phyloP scores from a whole-genome alignment of 2,329 filamentous ascomycete genomes.

The Dothideomycetes sp. region DNA sequence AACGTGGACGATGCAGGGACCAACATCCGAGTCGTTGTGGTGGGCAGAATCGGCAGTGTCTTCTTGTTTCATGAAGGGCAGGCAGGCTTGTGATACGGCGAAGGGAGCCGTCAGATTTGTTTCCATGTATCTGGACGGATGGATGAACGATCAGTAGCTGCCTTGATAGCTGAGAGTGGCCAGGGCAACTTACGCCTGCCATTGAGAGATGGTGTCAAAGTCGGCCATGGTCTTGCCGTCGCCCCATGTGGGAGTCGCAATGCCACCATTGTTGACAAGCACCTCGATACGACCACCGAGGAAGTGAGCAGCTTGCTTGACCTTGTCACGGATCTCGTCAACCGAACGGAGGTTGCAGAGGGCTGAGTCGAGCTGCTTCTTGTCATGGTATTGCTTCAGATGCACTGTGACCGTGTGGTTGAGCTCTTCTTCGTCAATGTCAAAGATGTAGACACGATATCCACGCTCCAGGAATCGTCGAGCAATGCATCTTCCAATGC shows the following conservation, averaged over 20 bases:
- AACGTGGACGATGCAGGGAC: conserved; percentile 36
- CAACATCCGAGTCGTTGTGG: conserved; percentile 17
- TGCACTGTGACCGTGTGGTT: conserved; percentile 25
- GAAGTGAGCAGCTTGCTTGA: conserved; percentile 25
- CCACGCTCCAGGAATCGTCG: conserved; percentile 28
- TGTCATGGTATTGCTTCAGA: conserved; percentile 20
- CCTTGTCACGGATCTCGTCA: conserved; percentile 24
- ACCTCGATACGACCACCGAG: conserved; percentile 29
- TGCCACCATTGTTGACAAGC: conserved; percentile 34
- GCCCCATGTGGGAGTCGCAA: conserved; percentile 25
- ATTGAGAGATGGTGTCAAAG: conserved; percentile 27
- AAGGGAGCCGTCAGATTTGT: conserved; percentile 32
- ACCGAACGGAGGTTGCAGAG: conserved; percentile 27
- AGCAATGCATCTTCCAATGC: conserved; percentile 27
- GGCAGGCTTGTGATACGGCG: conserved; percentile 22
- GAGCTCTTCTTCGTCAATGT: conserved; percentile 31
- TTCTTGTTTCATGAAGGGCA: conserved; percentile 23
- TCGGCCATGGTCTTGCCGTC: conserved; percentile 25
- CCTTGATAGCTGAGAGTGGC: neutral
- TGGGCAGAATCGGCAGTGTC: conserved; percentile 15
- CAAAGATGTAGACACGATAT: conserved; percentile 33
- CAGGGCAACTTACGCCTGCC: conserved; percentile 22
- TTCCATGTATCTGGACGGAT: conserved; percentile 25
- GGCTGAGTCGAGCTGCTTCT: conserved; percentile 15
- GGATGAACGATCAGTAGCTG: neutral